Evolutionary conservation across 2,329 filamentous ascomycete species (phyloP).

Genomic region (Dichotomopilus funicola): DNA sequence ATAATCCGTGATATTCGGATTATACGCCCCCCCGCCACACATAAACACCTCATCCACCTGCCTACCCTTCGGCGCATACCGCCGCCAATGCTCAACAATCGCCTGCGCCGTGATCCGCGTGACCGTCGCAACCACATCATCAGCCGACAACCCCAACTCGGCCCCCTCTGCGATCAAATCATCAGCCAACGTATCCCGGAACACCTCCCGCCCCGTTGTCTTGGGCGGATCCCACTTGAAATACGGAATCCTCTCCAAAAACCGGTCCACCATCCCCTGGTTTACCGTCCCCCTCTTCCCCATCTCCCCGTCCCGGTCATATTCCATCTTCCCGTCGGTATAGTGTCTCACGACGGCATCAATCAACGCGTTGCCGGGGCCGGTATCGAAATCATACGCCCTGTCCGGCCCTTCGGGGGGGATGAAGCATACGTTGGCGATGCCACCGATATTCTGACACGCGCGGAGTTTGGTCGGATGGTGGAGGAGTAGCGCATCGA

Average conservation of each 20-base stretch:
- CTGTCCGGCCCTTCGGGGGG: constrained; percentile 38
- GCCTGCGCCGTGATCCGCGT: constrained; percentile 54
- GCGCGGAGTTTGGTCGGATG: constrained; percentile 51
- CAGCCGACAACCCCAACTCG: constrained; percentile 37
- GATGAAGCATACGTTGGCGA: constrained; percentile 56
- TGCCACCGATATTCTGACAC: constrained; percentile 56
- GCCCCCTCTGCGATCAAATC: constrained; percentile 43
- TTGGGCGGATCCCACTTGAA: constrained; percentile 46
- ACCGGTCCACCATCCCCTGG: constrained; percentile 46
- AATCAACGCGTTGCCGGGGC: constrained; percentile 51
- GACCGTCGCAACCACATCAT: constrained; percentile 52
- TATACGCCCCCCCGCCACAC: constrained; percentile 53
- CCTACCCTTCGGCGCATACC: constrained; percentile 40
- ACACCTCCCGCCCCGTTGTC: constrained; percentile 54
- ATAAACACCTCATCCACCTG: constrained; percentile 49
- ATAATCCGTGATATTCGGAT: constrained; percentile 49
- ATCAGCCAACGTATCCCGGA: constrained; percentile 49
- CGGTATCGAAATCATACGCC: constrained; percentile 48
- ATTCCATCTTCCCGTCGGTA: constrained; percentile 42
- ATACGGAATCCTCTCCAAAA: constrained; percentile 42
- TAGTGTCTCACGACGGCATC: constrained; percentile 50
- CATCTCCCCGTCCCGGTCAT: constrained; percentile 47
- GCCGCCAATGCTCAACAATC: constrained; percentile 43
- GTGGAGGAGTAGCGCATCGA: constrained; percentile 49
- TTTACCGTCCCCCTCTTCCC: constrained; percentile 43